Conservation (phyloP, 495 filamentous ascomycete species). For the Tuber microsphaerosporum region DNA sequence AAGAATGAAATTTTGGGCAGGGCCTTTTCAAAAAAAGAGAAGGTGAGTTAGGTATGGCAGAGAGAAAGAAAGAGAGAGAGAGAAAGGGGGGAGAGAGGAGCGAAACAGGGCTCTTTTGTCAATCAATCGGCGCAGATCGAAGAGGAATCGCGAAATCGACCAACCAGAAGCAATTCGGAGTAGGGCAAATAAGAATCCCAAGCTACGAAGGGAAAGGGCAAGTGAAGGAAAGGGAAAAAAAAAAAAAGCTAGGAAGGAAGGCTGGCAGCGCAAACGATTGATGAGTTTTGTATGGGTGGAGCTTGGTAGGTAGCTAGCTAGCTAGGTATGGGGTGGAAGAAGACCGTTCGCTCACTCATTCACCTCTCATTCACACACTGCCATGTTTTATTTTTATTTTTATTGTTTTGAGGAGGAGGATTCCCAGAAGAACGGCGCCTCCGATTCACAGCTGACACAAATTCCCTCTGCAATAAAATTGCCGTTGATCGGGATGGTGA, state of each 20-base stretch:
- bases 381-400: neutral
- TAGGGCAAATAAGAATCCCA: neutral
- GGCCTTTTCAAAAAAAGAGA: conserved; percentile 9
- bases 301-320: neutral
- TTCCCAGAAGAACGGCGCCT: conserved; percentile 3
- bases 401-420: neutral
- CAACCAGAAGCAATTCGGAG: conserved; percentile 28
- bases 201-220: conserved; percentile 32
- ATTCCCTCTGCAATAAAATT: conserved; percentile 2
- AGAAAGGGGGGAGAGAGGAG: conserved; percentile 35
- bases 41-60: neutral
- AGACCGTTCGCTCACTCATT: neutral
- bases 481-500: conserved; percentile 4
- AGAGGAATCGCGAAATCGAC: conserved; percentile 39
- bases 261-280: neutral
- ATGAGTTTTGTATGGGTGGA: neutral
- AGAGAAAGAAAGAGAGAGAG: conserved; percentile 36
- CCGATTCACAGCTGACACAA: conserved; percentile 5
- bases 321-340: neutral
- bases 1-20: neutral
- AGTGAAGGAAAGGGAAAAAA: conserved; percentile 13
- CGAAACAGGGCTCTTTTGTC: conserved; percentile 39
- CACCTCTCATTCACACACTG: neutral
- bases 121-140: conserved; percentile 38
- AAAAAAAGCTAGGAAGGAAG: neutral